Percentiles rank a stretch among this genome's conserved stretches.
phyloP scores from a whole-genome alignment of 164 flowering plant genomes.

The Magnolia sinica region DNA sequence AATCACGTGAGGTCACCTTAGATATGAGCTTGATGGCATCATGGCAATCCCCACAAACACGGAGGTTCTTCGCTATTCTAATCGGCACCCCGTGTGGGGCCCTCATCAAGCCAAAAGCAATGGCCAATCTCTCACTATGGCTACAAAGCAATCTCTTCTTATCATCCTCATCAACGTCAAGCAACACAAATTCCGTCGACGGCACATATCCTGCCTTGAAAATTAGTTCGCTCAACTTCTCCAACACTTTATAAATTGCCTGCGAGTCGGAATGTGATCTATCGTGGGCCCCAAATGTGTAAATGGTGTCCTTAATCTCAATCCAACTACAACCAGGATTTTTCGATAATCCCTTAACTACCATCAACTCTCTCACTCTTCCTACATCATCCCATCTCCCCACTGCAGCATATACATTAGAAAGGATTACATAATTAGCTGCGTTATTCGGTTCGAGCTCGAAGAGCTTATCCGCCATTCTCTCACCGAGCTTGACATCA shows the following conservation, averaged over 20 bases:
- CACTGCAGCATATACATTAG: conserved; percentile 10
- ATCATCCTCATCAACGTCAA: conserved; percentile 5
- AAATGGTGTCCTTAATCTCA: conserved; percentile 6
- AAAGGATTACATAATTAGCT: conserved; percentile 9
- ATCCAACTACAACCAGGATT: conserved; percentile 12
- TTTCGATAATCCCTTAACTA: not conserved
- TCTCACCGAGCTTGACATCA: conserved; percentile 3
- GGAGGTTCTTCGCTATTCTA: conserved; percentile 11
- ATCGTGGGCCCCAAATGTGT: conserved; percentile 7
- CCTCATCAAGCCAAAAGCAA: conserved; percentile 8
- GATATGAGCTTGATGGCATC: conserved; percentile 12
- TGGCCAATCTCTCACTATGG: conserved; percentile 14
- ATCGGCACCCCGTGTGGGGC: not conserved
- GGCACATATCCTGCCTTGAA: conserved; percentile 9
- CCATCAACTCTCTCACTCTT: conserved; percentile 4
- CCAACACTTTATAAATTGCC: not conserved
- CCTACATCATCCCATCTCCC: conserved; percentile 11
- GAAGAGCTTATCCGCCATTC: not conserved
- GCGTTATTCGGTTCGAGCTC: conserved; percentile 11
- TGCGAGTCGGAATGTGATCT: not conserved
- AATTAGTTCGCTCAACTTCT: not conserved
- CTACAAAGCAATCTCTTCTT: conserved; percentile 5
- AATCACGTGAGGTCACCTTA: not conserved
- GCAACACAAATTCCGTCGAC: conserved; percentile 5
- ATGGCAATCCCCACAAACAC: conserved; percentile 11